Conservation (phyloP, 1,139 yeast species). For the Yamadazyma atmosphaerica region DNA sequence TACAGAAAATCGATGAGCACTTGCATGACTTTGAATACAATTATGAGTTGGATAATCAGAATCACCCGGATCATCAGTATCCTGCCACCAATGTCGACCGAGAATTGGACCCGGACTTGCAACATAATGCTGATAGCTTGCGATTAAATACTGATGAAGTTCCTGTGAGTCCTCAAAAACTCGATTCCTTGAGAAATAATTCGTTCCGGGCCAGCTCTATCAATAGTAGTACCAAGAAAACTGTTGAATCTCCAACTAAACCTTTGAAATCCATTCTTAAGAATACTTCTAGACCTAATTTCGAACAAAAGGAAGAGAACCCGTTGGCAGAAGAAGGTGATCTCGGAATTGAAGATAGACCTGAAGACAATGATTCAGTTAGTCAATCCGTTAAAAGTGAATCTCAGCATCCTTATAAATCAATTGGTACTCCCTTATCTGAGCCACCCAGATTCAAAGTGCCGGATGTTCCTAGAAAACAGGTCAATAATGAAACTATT, state of each 20-base stretch:
- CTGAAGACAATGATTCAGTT: neutral
- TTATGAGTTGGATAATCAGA: slow-evolving; percentile 30
- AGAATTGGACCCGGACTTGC: slow-evolving; percentile 8
- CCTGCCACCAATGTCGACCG: neutral
- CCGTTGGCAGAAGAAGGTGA: neutral
- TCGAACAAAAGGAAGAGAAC: slow-evolving; percentile 7
- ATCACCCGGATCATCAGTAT: neutral
- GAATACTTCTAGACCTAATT: slow-evolving; percentile 20
- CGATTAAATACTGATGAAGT: slow-evolving; percentile 8
- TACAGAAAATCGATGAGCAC: slow-evolving; percentile 46
- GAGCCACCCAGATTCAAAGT: slow-evolving; percentile 16
- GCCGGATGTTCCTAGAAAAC: slow-evolving; percentile 11
- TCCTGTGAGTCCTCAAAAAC: neutral
- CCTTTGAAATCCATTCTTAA: slow-evolving; percentile 41
- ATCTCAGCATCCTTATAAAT: slow-evolving; percentile 18
- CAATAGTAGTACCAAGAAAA: slow-evolving; percentile 3
- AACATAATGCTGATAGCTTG: slow-evolving; percentile 11
- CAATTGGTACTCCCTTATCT: slow-evolving; percentile 12
- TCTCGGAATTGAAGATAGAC: neutral
- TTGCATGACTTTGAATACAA: slow-evolving; percentile 46
- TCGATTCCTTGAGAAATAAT: slow-evolving; percentile 5
- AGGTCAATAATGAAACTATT: slow-evolving; percentile 1
- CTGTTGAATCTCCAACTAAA: slow-evolving; percentile 18
- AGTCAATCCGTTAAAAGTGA: no score
- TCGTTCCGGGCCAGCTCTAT: slow-evolving; percentile 7